A percentile compares a stretch with the other conserved stretches of the same genome.
These are phyloP conservation scores for Podila horticola DNA, from an alignment of 192 early-diverging fungal genomes.

Conservation along the genomic window DNA sequence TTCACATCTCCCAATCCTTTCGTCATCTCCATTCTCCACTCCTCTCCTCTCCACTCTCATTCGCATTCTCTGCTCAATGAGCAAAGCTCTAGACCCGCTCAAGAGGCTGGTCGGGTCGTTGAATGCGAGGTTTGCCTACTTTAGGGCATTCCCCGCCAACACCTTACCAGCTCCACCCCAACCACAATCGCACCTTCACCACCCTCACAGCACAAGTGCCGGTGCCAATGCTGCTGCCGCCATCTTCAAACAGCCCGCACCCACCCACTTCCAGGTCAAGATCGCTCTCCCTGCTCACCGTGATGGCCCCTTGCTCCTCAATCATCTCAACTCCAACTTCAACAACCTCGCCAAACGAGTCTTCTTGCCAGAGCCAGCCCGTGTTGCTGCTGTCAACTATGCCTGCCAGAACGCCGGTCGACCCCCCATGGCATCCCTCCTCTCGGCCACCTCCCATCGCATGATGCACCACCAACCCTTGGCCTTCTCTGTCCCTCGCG, in stretches of 20 bases:
- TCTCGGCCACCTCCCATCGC: slow-evolving; percentile 23
- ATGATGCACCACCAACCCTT: slow-evolving; percentile 47
- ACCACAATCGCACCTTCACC: slow-evolving; percentile 28
- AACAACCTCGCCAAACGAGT: slow-evolving; percentile 23
- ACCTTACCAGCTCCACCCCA: not conserved
- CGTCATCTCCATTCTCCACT: not conserved
- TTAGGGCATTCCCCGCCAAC: slow-evolving; percentile 30
- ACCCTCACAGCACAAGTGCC: slow-evolving; percentile 20
- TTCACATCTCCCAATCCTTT: not conserved
- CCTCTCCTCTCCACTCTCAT: not conserved
- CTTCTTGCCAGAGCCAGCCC: slow-evolving; percentile 40
- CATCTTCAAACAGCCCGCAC: slow-evolving; percentile 16
- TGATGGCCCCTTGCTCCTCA: slow-evolving; percentile 41
- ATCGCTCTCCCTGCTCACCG: slow-evolving; percentile 26
- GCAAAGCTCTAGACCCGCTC: slow-evolving; percentile 50
- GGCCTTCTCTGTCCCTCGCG: slow-evolving; percentile 37
- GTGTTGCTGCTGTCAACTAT: slow-evolving; percentile 49
- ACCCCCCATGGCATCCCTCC: slow-evolving; percentile 35
- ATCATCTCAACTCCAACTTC: slow-evolving; percentile 29
- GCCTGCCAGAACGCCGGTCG: slow-evolving; percentile 40
- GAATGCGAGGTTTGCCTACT: slow-evolving; percentile 45
- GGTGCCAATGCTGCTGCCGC: slow-evolving; percentile 8
- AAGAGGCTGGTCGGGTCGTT: slow-evolving; percentile 52
- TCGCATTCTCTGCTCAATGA: slow-evolving; percentile 17
- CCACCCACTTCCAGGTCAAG: slow-evolving; percentile 48